Conservation (phyloP, 129 eudicot genomes). For the Flaveria trinervia region DNA sequence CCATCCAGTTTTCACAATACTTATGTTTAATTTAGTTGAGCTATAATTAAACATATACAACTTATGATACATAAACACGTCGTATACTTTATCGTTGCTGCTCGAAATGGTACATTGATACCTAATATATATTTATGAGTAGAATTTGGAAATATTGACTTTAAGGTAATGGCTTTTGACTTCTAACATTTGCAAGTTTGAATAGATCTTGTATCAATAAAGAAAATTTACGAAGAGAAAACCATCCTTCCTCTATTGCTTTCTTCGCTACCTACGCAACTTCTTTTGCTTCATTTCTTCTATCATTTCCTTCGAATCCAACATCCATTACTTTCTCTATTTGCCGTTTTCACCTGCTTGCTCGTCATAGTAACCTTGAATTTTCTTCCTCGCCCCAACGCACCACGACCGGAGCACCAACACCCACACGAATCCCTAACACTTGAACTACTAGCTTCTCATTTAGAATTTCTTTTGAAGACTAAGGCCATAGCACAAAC, state of each 20-base stretch:
- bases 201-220: constrained; percentile 29
- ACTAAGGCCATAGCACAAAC: no score
- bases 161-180: no score
- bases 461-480: no score
- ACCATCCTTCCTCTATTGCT: constrained; percentile 31
- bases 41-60: background rate
- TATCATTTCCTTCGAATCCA: constrained; percentile 19
- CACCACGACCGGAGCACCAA: constrained; percentile 27
- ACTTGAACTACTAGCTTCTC: constrained; percentile 16
- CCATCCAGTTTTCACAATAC: background rate
- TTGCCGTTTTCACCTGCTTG: constrained; percentile 28
- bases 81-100: no score
- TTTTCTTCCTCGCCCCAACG: constrained; percentile 34
- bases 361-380: constrained; percentile 29
- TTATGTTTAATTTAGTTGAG: background rate
- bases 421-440: background rate
- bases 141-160: no score
- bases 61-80: no score
- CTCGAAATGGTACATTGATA: no score
- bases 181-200: constrained; percentile 17
- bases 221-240: constrained; percentile 31
- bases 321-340: constrained; percentile 24
- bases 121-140: no score
- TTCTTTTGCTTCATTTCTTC: constrained; percentile 24
- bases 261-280: constrained; percentile 8